phyloP scores from a whole-genome alignment of 371 early-diverging fungal species.

The Rhizopus arrhizus region DNA sequence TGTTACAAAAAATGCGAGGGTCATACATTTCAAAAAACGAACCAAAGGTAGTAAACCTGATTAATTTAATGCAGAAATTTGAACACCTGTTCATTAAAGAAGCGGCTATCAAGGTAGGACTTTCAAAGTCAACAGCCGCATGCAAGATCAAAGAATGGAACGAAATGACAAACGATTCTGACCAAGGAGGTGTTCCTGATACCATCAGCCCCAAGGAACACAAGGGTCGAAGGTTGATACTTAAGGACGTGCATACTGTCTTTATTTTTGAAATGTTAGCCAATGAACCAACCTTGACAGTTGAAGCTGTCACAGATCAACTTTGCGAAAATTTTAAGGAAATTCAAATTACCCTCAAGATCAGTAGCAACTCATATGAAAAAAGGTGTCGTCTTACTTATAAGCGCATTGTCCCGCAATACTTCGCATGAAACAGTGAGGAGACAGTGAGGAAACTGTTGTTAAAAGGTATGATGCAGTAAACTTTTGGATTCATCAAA shows the following conservation, averaged over 20 bases:
- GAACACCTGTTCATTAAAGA: not conserved
- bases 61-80: conserved; percentile 14
- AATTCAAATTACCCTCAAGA: conserved; percentile 11
- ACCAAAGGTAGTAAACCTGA: conserved; percentile 9
- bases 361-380: conserved; percentile 15
- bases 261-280: conserved; percentile 15
- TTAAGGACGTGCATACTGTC: conserved; percentile 17
- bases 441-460: conserved; percentile 12
- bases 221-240: conserved; percentile 5
- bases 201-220: conserved; percentile 10
- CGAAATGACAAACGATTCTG: conserved; percentile 8
- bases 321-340: conserved; percentile 12
- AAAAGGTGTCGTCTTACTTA: conserved; percentile 12
- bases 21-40: conserved; percentile 15
- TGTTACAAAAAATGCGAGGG: conserved; percentile 10
- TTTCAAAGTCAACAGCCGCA: conserved; percentile 14
- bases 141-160: conserved; percentile 16
- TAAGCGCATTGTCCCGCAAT: conserved; percentile 7
- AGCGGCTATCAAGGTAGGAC: conserved; percentile 8
- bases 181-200: conserved; percentile 12
- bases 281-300: conserved; percentile 18
- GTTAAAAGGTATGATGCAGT: conserved; percentile 9
- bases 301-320: conserved; percentile 17
- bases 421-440: conserved; percentile 10
- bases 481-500: conserved; percentile 6